Evolutionary conservation across 2,329 filamentous ascomycete genomes (phyloP).

Genomic region (Chaetomiaceae sp.): DNA sequence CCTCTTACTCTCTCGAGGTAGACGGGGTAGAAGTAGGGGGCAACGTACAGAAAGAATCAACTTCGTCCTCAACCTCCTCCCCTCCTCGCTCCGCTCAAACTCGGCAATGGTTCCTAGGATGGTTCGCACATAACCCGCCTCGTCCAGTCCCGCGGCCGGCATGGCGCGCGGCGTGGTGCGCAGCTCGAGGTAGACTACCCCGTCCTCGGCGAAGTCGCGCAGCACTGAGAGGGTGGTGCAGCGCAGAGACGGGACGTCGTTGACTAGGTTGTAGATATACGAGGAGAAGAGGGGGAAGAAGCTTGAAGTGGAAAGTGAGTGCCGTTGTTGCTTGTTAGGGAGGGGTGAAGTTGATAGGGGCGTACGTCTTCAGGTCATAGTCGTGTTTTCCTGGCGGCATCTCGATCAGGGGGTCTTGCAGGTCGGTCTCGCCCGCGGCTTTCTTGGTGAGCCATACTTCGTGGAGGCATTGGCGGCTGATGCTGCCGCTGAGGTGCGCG

Average conservation of each 20-base stretch:
- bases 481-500: constrained; percentile 75
- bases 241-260: constrained; percentile 54
- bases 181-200: constrained; percentile 73
- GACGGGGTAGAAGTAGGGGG: not conserved
- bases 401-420: constrained; percentile 64
- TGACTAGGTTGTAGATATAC: constrained; percentile 74
- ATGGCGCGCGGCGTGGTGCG: constrained; percentile 72
- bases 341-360: constrained; percentile 1
- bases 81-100: constrained; percentile 39
- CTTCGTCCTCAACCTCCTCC: constrained; percentile 48
- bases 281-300: constrained; percentile 76
- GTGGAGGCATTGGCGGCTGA: constrained; percentile 67
- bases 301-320: constrained; percentile 43
- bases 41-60: constrained; percentile 59
- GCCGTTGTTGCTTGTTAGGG: not conserved
- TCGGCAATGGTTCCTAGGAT: constrained; percentile 60
- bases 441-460: constrained; percentile 66
- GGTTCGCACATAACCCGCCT: constrained; percentile 59
- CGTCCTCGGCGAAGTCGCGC: constrained; percentile 62
- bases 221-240: constrained; percentile 64
- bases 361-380: constrained; percentile 62
- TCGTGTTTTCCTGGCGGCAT: constrained; percentile 70
- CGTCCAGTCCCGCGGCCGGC: constrained; percentile 48
- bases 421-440: constrained; percentile 44
- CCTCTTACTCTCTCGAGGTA: no score